Evolutionary conservation across 2,329 filamentous ascomycete genomes (phyloP), one percentile per base, ranked within the genome.

Genomic region (Penicillium janthinellum): DNA sequence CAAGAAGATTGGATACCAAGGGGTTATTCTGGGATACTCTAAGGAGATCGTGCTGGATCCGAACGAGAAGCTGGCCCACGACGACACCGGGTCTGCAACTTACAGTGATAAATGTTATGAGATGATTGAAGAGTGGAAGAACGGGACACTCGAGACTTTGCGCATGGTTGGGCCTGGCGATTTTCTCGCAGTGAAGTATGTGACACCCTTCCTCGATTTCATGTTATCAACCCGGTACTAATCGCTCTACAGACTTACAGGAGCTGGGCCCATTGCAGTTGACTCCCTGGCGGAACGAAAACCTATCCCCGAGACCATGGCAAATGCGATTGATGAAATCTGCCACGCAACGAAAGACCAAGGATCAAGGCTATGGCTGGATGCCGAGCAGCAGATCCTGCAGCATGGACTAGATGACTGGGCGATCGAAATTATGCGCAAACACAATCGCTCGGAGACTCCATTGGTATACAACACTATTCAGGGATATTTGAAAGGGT

Each of bases 1-100:
- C 10, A 90, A 91, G 74, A 75, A 81, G 35, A 86, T 94, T 47
- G 93, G 93, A 1, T 96, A 91, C 72, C 86, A 85, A 25, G 93
- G 92, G 12, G 90, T 96, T 5, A 92, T 96, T 57, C 82, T 96
- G 49, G 88, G 90, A 53, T 96, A 96, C 70, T 92, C 91, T 2
- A 86, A 84, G 64, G 93, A 96, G 75, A 89, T 95, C 0, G 88
- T 94, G 14, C 79, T 91, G 37, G 82, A 82, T 15, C 84, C 87
- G 35, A 75, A 79, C 4, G 70, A 74, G 49, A 64, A 61, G 25
- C 39, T 59, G 17, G 58, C 62, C 15, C 25, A 20, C 2, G 59
- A 60, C 49, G 61, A 62, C 8, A 54, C 54, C 15, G 60, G 61
- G 7, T 54, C 45, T 3, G 20, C 51, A 5, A 54, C 44, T 4